Percentiles rank a stretch among this genome's conserved stretches.
phyloP scores from a whole-genome alignment of 306 rosid genomes.

The Ammopiptanthus mongolicus region DNA sequence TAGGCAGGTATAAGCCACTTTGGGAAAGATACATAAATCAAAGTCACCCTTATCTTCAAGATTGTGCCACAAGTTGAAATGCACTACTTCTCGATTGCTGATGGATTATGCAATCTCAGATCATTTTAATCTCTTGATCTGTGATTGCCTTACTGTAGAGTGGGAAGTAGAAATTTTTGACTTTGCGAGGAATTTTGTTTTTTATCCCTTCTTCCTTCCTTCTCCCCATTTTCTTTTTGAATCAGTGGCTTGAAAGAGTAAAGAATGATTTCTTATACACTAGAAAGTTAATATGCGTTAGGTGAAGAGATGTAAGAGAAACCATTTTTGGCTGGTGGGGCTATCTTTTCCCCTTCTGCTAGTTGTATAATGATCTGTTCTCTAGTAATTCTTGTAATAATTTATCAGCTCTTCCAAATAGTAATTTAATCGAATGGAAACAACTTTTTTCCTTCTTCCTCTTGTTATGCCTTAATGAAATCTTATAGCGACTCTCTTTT shows the following conservation, averaged over 20 bases:
- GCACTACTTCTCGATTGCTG: constrained; percentile 54
- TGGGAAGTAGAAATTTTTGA: constrained; percentile 79
- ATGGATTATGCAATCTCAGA: constrained; percentile 38
- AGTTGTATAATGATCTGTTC: constrained; percentile 54
- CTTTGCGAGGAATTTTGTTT: constrained; percentile 42
- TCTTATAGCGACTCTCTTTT: not conserved
- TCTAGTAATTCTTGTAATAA: constrained; percentile 58
- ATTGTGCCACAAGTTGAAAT: constrained; percentile 71
- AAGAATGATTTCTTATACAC: constrained; percentile 51
- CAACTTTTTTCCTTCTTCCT: not conserved
- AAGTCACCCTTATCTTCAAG: constrained; percentile 71
- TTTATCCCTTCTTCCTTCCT: not conserved
- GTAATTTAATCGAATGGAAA: constrained; percentile 39
- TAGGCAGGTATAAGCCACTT: constrained; percentile 76
- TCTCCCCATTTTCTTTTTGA: constrained; percentile 21
- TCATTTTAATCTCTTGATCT: constrained; percentile 33
- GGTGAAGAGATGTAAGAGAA: constrained; percentile 47
- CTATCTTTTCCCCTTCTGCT: constrained; percentile 43
- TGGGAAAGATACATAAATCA: constrained; percentile 89
- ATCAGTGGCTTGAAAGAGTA: constrained; percentile 44
- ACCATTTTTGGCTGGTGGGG: constrained; percentile 61
- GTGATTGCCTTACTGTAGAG: constrained; percentile 45
- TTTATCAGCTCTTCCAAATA: constrained; percentile 39
- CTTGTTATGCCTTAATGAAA: not conserved
- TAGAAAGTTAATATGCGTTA: constrained; percentile 51